phyloP scores from a whole-genome alignment of 179 eudicot genomes.

The Vitellaria paradoxa region DNA sequence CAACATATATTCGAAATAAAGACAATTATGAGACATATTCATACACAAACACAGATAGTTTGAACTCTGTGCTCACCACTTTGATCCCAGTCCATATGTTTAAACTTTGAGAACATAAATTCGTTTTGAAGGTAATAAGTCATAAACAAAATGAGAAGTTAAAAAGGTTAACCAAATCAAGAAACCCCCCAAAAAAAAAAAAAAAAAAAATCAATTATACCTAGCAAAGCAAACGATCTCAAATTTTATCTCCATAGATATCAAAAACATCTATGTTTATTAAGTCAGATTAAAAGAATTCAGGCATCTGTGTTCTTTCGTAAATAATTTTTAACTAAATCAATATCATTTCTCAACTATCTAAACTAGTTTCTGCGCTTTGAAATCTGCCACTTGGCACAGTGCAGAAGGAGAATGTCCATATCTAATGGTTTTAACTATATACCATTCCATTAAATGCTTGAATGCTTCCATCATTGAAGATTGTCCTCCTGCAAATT shows the following conservation, averaged over 20 bases:
- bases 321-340: neutral
- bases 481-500: neutral
- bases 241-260: neutral
- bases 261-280: neutral
- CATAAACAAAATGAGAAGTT: neutral
- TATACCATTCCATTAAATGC: neutral
- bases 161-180: neutral
- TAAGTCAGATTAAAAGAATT: neutral
- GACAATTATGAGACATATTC: neutral
- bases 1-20: neutral
- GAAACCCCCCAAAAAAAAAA: no score
- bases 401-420: neutral
- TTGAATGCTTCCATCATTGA: neutral
- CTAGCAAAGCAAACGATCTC: neutral
- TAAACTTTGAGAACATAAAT: slow-evolving; percentile 5
- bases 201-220: neutral
- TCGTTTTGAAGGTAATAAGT: neutral
- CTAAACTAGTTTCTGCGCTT: neutral
- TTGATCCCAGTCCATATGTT: neutral
- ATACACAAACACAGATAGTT: neutral
- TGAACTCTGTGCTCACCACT: neutral
- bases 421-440: neutral
- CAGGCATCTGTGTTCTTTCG: neutral
- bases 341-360: neutral
- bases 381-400: neutral